Percentiles rank a stretch among this genome's conserved stretches.
These are phyloP conservation scores for Pseudocercospora crystallina DNA, from an alignment of 2,329 filamentous ascomycete genomes.

Conservation along the genomic window DNA sequence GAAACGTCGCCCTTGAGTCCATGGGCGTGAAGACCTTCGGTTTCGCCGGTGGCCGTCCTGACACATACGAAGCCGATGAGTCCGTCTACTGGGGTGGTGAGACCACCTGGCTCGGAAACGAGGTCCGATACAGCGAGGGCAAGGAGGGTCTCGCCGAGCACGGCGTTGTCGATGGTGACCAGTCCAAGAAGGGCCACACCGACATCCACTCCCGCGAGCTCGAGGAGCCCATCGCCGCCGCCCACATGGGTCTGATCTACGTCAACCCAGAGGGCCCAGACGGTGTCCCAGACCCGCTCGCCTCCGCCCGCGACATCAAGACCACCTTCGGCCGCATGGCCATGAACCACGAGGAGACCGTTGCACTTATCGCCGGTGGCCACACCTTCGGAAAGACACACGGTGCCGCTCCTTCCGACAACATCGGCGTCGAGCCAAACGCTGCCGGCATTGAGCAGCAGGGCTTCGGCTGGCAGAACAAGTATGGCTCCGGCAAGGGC, in stretches of 20 bases:
- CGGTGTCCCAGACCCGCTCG: slow-evolving; percentile 67
- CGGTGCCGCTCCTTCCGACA: slow-evolving; percentile 63
- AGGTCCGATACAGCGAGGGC: slow-evolving; percentile 64
- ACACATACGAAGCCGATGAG: slow-evolving; percentile 75
- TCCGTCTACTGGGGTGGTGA: slow-evolving; percentile 76
- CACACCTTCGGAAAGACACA: slow-evolving; percentile 82
- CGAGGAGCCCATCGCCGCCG: slow-evolving; percentile 66
- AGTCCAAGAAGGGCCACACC: slow-evolving; percentile 45
- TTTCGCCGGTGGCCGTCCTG: slow-evolving; percentile 69
- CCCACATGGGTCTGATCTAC: slow-evolving; percentile 78
- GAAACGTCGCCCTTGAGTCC: slow-evolving; percentile 74
- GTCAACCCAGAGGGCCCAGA: slow-evolving; percentile 79
- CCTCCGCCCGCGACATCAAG: slow-evolving; percentile 70
- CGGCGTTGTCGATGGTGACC: slow-evolving; percentile 45
- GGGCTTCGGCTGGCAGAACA: slow-evolving; percentile 72
- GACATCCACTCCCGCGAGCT: slow-evolving; percentile 60
- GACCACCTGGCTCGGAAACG: slow-evolving; percentile 72
- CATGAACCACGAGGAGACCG: slow-evolving; percentile 81
- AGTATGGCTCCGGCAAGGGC: slow-evolving; percentile 65
- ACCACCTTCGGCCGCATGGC: slow-evolving; percentile 76
- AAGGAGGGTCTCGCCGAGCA: slow-evolving; percentile 46
- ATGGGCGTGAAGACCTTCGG: slow-evolving; percentile 75
- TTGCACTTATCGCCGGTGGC: slow-evolving; percentile 74
- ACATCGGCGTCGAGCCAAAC: slow-evolving; percentile 68
- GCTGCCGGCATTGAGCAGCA: slow-evolving; percentile 64